These are phyloP conservation scores for Triticum urartu DNA, from an alignment of 176 grass and related monocot genomes.

Conservation along the genomic window DNA sequence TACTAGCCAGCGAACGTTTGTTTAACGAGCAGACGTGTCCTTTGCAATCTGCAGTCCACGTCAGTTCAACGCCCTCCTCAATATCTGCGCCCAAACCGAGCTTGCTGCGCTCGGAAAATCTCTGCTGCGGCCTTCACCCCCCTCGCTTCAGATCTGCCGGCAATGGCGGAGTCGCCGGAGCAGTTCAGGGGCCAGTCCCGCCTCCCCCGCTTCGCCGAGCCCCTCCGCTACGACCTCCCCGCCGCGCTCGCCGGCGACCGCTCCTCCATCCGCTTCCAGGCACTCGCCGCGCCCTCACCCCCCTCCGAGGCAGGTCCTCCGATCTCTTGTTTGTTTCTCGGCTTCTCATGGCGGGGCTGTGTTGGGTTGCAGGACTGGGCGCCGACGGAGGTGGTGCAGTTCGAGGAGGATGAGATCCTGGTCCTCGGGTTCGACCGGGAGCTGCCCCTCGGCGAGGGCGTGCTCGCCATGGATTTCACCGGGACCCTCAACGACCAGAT, in stretches of 20 bases:
- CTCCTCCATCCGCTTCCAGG: constrained; percentile 48
- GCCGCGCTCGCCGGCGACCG: constrained; percentile 52
- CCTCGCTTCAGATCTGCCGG: neutral
- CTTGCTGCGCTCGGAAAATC: neutral
- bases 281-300: neutral
- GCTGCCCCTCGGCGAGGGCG: constrained; percentile 51
- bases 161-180: constrained; percentile 45
- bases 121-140: neutral
- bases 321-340: neutral
- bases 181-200: constrained; percentile 62
- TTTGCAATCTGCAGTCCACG: neutral
- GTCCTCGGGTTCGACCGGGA: constrained; percentile 49
- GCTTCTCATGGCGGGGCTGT: neutral
- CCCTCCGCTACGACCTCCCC: constrained; percentile 61
- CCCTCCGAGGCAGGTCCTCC: neutral
- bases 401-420: constrained; percentile 72
- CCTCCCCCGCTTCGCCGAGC: constrained; percentile 53
- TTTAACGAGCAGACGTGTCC: neutral
- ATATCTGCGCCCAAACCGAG: neutral
- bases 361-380: constrained; percentile 26
- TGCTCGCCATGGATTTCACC: constrained; percentile 60
- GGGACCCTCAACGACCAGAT: constrained; percentile 79
- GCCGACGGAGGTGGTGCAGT: constrained; percentile 36
- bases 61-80: neutral
- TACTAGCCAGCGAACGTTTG: neutral